Evolutionary conservation across 495 filamentous ascomycete species (phyloP).

Genomic region (Collariella sp.): DNA sequence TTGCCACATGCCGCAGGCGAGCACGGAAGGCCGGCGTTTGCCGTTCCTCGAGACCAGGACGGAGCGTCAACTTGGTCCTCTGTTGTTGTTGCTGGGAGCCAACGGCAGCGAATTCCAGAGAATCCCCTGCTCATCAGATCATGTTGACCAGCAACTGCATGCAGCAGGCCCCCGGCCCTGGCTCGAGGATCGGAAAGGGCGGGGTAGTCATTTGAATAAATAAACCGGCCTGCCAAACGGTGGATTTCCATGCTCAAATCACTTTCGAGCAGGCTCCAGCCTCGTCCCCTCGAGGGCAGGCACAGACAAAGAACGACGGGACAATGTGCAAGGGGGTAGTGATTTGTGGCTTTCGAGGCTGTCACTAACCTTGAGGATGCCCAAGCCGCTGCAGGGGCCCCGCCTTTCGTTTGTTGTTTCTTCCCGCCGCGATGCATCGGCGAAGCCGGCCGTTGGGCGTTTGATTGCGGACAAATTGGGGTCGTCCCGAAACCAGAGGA

Average conservation of each 20-base stretch:
- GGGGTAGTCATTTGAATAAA: not conserved
- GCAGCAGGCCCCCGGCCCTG: conserved; percentile 7
- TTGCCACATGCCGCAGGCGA: not conserved
- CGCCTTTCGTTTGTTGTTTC: conserved; percentile 3
- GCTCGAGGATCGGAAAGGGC: conserved; percentile 14
- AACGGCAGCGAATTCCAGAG: not conserved
- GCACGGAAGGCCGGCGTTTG: not conserved
- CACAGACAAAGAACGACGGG: conserved; percentile 1
- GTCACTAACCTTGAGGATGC: conserved; percentile 22
- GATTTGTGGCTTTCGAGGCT: conserved; percentile 20
- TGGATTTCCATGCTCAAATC: not conserved
- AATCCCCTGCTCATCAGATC: conserved; percentile 5
- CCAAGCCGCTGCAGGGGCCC: conserved; percentile 4
- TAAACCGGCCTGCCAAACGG: conserved; percentile 9
- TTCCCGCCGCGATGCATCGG: not conserved
- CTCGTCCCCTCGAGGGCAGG: conserved; percentile 1
- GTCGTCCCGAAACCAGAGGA: conserved; percentile 18
- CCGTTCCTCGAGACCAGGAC: not conserved
- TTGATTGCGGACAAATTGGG: conserved; percentile 27
- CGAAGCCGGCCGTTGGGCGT: conserved; percentile 14
- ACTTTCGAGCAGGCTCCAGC: conserved; percentile 2
- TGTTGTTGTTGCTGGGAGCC: not conserved
- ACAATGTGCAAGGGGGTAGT: conserved; percentile 8
- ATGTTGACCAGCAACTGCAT: conserved; percentile 14
- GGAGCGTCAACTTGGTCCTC: not conserved